Evolutionary conservation across 2,329 filamentous ascomycete species (phyloP), one percentile per base, ranked within the genome.

Genomic region (Microsporum ferrugineum): DNA sequence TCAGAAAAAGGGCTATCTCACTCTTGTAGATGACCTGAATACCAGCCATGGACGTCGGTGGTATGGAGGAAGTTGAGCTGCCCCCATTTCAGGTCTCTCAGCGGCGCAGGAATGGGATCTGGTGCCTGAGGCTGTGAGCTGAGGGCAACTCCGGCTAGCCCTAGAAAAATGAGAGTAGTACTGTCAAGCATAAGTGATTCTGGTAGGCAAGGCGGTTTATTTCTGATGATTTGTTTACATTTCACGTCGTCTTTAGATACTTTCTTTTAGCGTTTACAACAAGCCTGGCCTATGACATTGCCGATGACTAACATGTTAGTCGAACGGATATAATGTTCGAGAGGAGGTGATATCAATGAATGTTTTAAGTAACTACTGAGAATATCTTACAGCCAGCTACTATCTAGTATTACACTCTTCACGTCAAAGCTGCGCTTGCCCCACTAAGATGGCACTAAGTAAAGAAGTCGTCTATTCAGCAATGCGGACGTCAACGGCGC

Each of bases 31-130:
- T 99, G 94, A 0, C 94, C 94, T 7, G 85, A 90, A 71, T 95
- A 86, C 94, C 94, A 99, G 68, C 94, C 92, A 76, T 97, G 94
- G 3, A 89, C 94, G 72, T 97, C 88, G 45, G 94, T 97, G 0
- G 94, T 97, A 71, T 95, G 91, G n/a, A 99, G 76, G 73, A 96
- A 95, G 79, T 97, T 97, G 70, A 97, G 81, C 72, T 96, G 87
- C n/a, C 88, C 91, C 89, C 91, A 96, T 68, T 85, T 82, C 60
- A 99, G 80, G 66, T 90, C 82, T 69, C 92, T 86, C 75, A 97
- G 83, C 53, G 91, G 91, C 60, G 88, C 90, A 61, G 84, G 81
- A 63, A 92, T 81, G 5, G 94, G 89, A 45, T 82, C 76, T n/a
- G 86, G 86, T 59, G 92, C 89, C 61, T 84, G 85, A 7, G 92